These are phyloP conservation scores for Sclerotinia subarctica DNA, from an alignment of 2,329 filamentous ascomycete genomes.

Conservation along the genomic window DNA sequence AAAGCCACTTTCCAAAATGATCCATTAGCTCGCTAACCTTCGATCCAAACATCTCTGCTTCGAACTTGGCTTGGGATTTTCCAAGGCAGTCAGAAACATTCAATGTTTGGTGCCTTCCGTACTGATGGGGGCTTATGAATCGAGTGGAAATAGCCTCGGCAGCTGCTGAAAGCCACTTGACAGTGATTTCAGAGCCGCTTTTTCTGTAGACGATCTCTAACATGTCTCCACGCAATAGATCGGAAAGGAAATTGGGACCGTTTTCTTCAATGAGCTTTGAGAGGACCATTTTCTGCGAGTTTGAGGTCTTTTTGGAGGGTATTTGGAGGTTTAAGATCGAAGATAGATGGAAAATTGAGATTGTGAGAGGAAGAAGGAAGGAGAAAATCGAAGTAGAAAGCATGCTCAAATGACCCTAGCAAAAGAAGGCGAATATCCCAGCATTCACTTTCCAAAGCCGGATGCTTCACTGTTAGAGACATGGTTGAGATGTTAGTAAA, in stretches of 20 bases:
- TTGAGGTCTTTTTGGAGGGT: not conserved
- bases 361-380: not conserved
- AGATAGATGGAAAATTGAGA: not conserved
- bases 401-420: too few species aligned
- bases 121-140: not conserved
- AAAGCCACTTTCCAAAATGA: not conserved
- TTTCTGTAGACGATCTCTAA: not conserved
- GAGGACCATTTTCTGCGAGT: not conserved
- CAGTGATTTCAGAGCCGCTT: not conserved
- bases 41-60: not conserved
- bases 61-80: not conserved
- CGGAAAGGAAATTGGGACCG: not conserved
- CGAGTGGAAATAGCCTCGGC: not conserved
- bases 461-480: not conserved
- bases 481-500: not conserved
- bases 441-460: not conserved
- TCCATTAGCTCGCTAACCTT: not conserved
- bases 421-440: not conserved
- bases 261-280: not conserved
- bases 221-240: not conserved
- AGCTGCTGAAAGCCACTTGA: not conserved
- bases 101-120: not conserved
- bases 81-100: not conserved
- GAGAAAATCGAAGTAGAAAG: too few species aligned
- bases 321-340: not conserved